Evolutionary conservation across 2,329 filamentous ascomycete species (phyloP), one percentile per base, ranked within the genome.

Genomic region (Fusarium temperatum): DNA sequence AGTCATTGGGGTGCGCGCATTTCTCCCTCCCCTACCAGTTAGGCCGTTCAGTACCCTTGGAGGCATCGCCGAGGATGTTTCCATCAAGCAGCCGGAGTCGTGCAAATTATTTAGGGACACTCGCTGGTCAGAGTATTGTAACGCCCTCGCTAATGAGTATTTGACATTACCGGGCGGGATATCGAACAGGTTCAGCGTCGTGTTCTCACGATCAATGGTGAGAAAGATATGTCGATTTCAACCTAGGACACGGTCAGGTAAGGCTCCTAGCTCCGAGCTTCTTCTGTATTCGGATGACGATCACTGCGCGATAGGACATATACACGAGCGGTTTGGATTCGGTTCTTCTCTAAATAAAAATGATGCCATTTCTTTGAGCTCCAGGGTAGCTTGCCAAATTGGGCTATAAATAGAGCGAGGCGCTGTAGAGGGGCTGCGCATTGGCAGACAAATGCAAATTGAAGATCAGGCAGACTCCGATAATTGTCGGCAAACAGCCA

Each of bases 321-420:
- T 14, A 20, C 17, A 0, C 2, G 3, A 24, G 12, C 24, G 17
- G 4, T 17, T 20, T 0, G 4, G 6, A 35, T 4, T 11, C 2
- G 0, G 12, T 51, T 20, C 32, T 35, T 8, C 6, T 35, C 6
- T 35, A 3, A 35, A 35, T 15, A 35, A 35, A 32, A 35, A 35
- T 8, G 2, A 7, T 50, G 4, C 20, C 12, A 6, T 22, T n/a
- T 48, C 0, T 1, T 30, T 17, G 1, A n/a, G 2, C 47, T 50
- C 15, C 3, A 51, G 48, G 48, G 48, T 51, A 36, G 15, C 1
- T 17, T 0, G 10, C 17, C 17, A 36, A 36, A 18, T 18, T 36
- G 17, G 32, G 8, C 50, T 38, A 38, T 39, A 39, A 54, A 54
- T 54, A 54, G 51, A 10, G 17, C 2, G 8, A 26, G 51, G 24